These are phyloP conservation scores for Scytalidium sp. DNA, from an alignment of 2,329 filamentous ascomycete species.

Conservation along the genomic window DNA sequence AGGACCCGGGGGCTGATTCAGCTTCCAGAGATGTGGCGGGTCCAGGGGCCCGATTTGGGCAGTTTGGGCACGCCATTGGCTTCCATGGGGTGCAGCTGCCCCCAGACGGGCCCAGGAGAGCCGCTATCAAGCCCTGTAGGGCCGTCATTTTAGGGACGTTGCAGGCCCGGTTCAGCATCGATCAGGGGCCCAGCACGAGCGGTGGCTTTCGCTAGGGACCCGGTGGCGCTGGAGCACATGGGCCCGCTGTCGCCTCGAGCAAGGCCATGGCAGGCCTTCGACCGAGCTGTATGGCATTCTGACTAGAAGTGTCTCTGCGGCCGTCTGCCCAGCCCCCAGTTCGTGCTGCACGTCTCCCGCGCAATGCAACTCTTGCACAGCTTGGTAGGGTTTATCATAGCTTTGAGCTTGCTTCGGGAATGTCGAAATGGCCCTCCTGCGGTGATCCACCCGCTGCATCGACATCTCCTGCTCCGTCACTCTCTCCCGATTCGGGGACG, in stretches of 20 bases:
- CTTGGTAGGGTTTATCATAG: constrained; percentile 25
- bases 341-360: neutral
- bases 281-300: neutral
- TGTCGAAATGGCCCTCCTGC: constrained; percentile 15
- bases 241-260: neutral
- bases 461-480: neutral
- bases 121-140: neutral
- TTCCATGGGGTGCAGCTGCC: neutral
- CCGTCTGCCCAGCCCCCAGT: neutral
- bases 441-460: constrained; percentile 15
- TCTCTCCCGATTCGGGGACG: neutral
- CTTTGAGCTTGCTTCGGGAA: constrained; percentile 20
- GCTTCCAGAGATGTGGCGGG: neutral
- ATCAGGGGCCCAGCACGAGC: neutral
- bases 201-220: neutral
- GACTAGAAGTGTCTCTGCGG: neutral
- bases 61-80: neutral
- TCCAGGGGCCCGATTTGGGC: neutral
- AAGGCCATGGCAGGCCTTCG: neutral
- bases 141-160: neutral
- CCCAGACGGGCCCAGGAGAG: neutral
- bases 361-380: constrained; percentile 11
- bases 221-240: neutral
- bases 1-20: neutral
- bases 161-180: neutral